Evolutionary conservation across 2,329 filamentous ascomycete species (phyloP).

Genomic region (Uncinocarpus reesii): DNA sequence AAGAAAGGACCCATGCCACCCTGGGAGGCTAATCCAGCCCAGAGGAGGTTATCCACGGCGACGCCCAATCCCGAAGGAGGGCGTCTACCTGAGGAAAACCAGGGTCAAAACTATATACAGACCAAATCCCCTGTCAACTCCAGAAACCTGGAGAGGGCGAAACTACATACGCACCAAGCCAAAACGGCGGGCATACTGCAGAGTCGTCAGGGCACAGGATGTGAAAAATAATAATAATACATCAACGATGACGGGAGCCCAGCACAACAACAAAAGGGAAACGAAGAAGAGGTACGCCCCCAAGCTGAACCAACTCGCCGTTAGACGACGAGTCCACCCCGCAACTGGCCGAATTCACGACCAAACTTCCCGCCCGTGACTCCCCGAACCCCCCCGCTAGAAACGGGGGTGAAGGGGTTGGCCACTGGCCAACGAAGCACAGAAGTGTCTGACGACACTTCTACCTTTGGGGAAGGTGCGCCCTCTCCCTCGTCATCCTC

Average conservation of each 20-base stretch:
- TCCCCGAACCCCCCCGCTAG: slow-evolving; percentile 11
- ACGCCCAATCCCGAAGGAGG: slow-evolving; percentile 5
- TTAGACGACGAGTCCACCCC: slow-evolving; percentile 2
- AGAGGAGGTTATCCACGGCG: not conserved
- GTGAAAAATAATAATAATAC: not conserved
- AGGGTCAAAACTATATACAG: slow-evolving; percentile 9
- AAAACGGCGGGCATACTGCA: slow-evolving; percentile 5
- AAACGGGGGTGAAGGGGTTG: slow-evolving; percentile 14
- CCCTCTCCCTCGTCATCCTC: slow-evolving; percentile 14
- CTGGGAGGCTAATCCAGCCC: slow-evolving; percentile 6
- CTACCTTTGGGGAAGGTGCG: not conserved
- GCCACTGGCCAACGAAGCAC: slow-evolving; percentile 12
- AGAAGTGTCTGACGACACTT: slow-evolving; percentile 6
- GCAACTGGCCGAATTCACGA: slow-evolving; percentile 11
- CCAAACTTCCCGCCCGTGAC: slow-evolving; percentile 1
- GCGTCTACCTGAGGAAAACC: not conserved
- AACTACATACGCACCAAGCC: slow-evolving; percentile 8
- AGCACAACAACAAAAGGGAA: slow-evolving; percentile 3
- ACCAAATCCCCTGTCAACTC: slow-evolving; percentile 5
- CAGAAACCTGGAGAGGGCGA: not conserved
- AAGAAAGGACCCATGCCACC: slow-evolving; percentile 4
- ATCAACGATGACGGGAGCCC: slow-evolving; percentile 4
- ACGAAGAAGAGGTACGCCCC: slow-evolving; percentile 9
- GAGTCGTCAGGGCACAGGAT: slow-evolving; percentile 1
- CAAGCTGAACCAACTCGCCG: slow-evolving; percentile 4